Evolutionary conservation across 106 monocot species (phyloP).

Genomic region (Allium sativum): DNA sequence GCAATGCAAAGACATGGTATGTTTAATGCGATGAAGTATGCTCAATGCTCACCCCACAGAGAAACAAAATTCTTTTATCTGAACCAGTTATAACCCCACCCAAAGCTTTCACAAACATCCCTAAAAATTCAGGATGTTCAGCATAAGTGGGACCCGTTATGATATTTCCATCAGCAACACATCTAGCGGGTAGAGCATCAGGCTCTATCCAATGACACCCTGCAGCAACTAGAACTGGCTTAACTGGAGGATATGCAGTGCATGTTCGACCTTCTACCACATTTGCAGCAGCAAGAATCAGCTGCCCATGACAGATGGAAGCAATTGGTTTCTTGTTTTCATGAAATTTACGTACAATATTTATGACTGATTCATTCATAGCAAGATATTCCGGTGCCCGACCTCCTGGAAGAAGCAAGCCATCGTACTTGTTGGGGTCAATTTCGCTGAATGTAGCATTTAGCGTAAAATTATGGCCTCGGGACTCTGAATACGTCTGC

Average conservation of each 20-base stretch:
- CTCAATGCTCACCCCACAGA: constrained; percentile 56
- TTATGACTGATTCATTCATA: constrained; percentile 39
- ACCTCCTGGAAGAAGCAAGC: constrained; percentile 69
- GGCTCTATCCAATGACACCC: constrained; percentile 71
- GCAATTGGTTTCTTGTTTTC: constrained; percentile 47
- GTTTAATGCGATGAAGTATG: no score
- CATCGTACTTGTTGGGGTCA: constrained; percentile 47
- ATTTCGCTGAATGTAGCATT: constrained; percentile 71
- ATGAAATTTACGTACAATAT: constrained; percentile 36
- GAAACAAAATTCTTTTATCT: constrained; percentile 65
- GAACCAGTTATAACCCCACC: constrained; percentile 63
- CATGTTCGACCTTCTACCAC: constrained; percentile 59
- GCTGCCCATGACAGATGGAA: constrained; percentile 81
- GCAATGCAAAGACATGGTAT: no score
- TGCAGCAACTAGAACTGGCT: constrained; percentile 59
- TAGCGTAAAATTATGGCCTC: constrained; percentile 82
- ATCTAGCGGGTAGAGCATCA: constrained; percentile 28
- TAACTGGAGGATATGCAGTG: constrained; percentile 68
- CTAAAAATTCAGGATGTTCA: constrained; percentile 67
- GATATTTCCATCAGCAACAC: constrained; percentile 62
- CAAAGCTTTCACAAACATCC: constrained; percentile 55
- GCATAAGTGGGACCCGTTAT: constrained; percentile 60
- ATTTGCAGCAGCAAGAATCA: constrained; percentile 78
- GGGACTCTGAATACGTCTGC: constrained; percentile 77
- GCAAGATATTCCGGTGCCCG: constrained; percentile 84